Conservation (phyloP, 1,139 yeast species). For the Blastobotrys proliferans region DNA sequence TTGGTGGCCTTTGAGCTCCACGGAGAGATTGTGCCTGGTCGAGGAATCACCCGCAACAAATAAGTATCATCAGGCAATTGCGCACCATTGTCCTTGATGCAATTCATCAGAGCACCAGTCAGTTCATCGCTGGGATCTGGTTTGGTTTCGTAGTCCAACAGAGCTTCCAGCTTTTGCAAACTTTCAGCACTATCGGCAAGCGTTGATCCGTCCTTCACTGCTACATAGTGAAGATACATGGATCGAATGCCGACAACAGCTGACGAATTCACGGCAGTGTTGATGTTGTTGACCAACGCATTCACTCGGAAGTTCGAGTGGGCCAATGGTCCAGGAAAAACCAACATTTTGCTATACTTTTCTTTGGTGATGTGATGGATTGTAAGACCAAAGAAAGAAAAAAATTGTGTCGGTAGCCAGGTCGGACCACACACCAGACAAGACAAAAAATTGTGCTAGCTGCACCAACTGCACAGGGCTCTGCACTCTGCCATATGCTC, state of each 20-base stretch:
- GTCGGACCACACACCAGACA: too few relatives aligned
- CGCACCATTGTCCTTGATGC: slow-evolving; percentile 20
- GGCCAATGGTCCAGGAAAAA: slow-evolving; percentile 88
- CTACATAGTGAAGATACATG: slow-evolving; percentile 77
- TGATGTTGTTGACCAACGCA: slow-evolving; percentile 67
- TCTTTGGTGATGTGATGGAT: background rate
- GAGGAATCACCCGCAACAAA: slow-evolving; percentile 76
- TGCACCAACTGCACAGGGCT: too few relatives aligned
- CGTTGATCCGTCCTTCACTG: slow-evolving; percentile 43
- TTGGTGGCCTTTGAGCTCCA: slow-evolving; percentile 99
- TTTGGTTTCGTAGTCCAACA: slow-evolving; percentile 73
- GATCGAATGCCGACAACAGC: slow-evolving; percentile 69
- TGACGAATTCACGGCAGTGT: slow-evolving; percentile 59
- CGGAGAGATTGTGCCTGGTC: slow-evolving; percentile 95
- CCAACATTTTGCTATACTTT: slow-evolving; percentile 38
- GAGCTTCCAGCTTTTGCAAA: slow-evolving; percentile 43
- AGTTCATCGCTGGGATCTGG: slow-evolving; percentile 52
- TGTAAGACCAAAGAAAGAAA: background rate
- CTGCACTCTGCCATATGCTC: too few relatives aligned
- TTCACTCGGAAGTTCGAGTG: slow-evolving; percentile 81
- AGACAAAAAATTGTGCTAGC: too few relatives aligned
- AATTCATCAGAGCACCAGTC: slow-evolving; percentile 40
- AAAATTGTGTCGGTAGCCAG: too few relatives aligned
- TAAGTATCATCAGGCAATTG: slow-evolving; percentile 49
- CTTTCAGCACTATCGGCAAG: slow-evolving; percentile 39